A percentile compares a stretch with the other conserved stretches of the same genome.
phyloP scores from a whole-genome alignment of 192 early-diverging fungal species.

The Entomortierella parvispora region DNA sequence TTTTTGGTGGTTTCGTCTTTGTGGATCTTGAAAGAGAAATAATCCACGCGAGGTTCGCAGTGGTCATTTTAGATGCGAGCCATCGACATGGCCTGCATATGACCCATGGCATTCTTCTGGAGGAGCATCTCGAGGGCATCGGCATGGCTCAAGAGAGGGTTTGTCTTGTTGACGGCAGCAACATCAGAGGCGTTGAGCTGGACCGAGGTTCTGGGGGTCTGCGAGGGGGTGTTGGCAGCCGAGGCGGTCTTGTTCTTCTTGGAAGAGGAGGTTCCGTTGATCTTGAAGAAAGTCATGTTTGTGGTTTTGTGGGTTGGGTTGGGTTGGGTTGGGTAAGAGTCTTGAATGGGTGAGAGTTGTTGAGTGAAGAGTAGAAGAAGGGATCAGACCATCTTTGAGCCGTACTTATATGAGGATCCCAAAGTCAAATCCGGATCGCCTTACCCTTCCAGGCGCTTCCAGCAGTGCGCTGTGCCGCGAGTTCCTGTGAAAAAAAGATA shows the following conservation, averaged over 20 bases:
- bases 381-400: too few species aligned
- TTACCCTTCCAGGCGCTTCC: neutral
- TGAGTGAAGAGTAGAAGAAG: too few species aligned
- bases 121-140: constrained; percentile 19
- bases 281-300: constrained; percentile 26
- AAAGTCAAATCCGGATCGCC: too few species aligned
- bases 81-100: constrained; percentile 22
- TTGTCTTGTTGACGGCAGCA: neutral
- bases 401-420: too few species aligned
- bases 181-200: constrained; percentile 8
- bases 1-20: too few species aligned
- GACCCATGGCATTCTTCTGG: constrained; percentile 13
- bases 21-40: too few species aligned
- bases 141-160: neutral
- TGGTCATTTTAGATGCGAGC: constrained; percentile 5
- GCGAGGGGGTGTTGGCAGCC: constrained; percentile 12
- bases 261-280: constrained; percentile 10
- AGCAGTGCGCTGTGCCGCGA: neutral
- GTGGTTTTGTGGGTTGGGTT: neutral
- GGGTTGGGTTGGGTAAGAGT: too few species aligned
- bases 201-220: constrained; percentile 20
- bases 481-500: neutral
- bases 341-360: too few species aligned
- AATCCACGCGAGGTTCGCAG: too few species aligned
- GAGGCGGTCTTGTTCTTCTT: constrained; percentile 33